These are phyloP conservation scores for Pseudocercospora crystallina DNA, from an alignment of 2,329 filamentous ascomycete genomes.

Conservation along the genomic window DNA sequence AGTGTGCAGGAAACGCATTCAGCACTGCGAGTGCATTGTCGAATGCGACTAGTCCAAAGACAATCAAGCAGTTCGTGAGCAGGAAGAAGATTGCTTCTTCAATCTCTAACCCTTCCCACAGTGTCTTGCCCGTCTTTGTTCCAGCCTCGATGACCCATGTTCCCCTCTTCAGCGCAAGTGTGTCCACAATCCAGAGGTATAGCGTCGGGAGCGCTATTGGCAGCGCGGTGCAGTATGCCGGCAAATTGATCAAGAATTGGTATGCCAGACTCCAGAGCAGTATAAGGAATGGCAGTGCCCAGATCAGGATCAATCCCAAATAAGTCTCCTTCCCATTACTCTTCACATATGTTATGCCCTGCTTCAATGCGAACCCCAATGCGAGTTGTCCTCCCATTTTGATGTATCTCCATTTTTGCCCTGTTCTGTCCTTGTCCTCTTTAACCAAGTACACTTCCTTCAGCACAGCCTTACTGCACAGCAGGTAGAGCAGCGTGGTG, in stretches of 20 bases:
- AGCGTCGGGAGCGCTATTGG: constrained; percentile 65
- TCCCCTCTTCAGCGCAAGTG: constrained; percentile 63
- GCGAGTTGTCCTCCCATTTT: constrained; percentile 53
- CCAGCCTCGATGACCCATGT: constrained; percentile 70
- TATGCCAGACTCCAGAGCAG: constrained; percentile 64
- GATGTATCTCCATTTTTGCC: constrained; percentile 40
- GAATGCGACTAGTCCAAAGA: constrained; percentile 67
- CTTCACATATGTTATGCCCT: constrained; percentile 49
- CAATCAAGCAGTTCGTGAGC: constrained; percentile 66
- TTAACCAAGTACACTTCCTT: constrained; percentile 54
- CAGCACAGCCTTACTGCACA: constrained; percentile 64
- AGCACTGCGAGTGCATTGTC: constrained; percentile 68
- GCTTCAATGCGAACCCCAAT: constrained; percentile 46
- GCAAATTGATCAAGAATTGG: constrained; percentile 62
- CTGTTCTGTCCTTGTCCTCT: constrained; percentile 33
- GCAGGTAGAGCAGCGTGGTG: constrained; percentile 66
- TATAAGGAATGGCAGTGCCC: constrained; percentile 66
- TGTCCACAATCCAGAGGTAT: constrained; percentile 73
- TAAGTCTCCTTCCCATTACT: constrained; percentile 59
- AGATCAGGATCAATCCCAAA: constrained; percentile 67
- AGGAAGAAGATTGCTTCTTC: constrained; percentile 76
- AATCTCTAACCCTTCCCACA: constrained; percentile 67
- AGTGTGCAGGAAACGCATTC: constrained; percentile 61
- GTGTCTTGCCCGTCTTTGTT: constrained; percentile 63
- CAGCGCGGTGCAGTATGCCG: constrained; percentile 56